Base-by-base conservation (phyloP, 2,329 filamentous ascomycete species). In the Aspergillus sclerotialis region DNA sequence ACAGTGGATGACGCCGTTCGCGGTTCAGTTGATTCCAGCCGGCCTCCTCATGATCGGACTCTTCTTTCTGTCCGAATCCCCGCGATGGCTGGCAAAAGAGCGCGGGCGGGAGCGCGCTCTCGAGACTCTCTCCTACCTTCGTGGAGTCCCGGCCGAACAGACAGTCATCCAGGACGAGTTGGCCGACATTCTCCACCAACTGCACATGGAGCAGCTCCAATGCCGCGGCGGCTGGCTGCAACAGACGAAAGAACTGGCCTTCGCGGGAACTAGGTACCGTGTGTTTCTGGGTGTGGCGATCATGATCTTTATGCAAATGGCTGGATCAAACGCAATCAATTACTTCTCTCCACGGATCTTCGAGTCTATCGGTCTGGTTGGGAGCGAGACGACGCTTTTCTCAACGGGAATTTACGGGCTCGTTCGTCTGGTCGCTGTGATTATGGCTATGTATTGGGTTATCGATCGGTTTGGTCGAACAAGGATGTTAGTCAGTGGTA, bases 21-120 rank as follows among this genome's bases (percentile, higher is more conserved):
- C 72, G 4, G 63, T 82, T 21, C 80, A 84, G 52, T 68, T 69
- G 33, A 58, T 83, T 3, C 79, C 80, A 0, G 78, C 77, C 1
- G 45, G 74, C 5, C 55, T 78, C 4, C 65, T 84, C n/a, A 61
- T 78, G 14, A 28, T 66, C 9, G 74, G 75, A 43, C 77, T 83
- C 65, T 49, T 72, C 3, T 58, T 76, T 32, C 76, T 76, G 46
- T 69, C 73, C 47, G 78, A 82, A 45, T 77, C 75, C 6, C 78
- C 79, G 9, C 69, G 80, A 42, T 83, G 75, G 72, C 70, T 79
- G 19, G 80, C 78, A 13, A 74, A 76, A 42, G 68, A 73, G 43
- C 75, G 81, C 45, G 70, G 78, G 42, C 80, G 77, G 76, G 76
- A 82, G 27, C 63, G 76, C 16, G 75, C 79, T 1, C 70, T 67